Conservation (phyloP, 495 filamentous ascomycete genomes). For the Paragyromitra xinjiangensis region DNA sequence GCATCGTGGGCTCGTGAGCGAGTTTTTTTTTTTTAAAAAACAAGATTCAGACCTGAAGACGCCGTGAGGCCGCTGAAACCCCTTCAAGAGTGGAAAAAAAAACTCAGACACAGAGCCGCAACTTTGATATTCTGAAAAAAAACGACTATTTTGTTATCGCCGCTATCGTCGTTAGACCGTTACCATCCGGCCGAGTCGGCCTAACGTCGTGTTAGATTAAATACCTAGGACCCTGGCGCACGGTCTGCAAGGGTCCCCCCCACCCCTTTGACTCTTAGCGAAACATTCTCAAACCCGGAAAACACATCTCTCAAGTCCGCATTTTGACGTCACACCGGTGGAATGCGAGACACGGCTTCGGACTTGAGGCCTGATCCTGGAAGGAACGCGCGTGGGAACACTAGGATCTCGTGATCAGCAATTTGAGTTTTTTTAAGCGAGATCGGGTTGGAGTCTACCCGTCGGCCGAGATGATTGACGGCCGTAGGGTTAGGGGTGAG, state of each 20-base stretch:
- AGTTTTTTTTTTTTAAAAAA: background rate
- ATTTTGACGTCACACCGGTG: conserved; percentile 12
- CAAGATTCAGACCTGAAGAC: background rate
- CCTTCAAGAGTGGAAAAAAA: background rate
- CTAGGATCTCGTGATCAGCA: background rate
- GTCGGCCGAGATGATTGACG: background rate
- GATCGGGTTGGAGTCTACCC: background rate
- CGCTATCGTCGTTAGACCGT: background rate
- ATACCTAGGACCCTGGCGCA: background rate
- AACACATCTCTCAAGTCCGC: background rate
- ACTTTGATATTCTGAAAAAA: background rate
- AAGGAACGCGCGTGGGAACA: background rate
- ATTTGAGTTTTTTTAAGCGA: background rate
- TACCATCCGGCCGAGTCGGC: background rate
- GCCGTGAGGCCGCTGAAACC: background rate
- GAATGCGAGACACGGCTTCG: background rate
- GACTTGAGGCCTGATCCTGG: conserved; percentile 1
- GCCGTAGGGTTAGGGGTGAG: background rate
- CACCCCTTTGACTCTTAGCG: background rate
- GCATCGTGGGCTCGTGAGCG: background rate
- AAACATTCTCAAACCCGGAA: conserved; percentile 1
- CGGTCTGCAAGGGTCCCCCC: no score
- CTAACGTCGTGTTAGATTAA: conserved; percentile 8
- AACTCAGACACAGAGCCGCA: background rate
- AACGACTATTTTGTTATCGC: background rate